Evolutionary conservation across 2,329 filamentous ascomycete genomes (phyloP).

Genomic region (Colletotrichum sp.): DNA sequence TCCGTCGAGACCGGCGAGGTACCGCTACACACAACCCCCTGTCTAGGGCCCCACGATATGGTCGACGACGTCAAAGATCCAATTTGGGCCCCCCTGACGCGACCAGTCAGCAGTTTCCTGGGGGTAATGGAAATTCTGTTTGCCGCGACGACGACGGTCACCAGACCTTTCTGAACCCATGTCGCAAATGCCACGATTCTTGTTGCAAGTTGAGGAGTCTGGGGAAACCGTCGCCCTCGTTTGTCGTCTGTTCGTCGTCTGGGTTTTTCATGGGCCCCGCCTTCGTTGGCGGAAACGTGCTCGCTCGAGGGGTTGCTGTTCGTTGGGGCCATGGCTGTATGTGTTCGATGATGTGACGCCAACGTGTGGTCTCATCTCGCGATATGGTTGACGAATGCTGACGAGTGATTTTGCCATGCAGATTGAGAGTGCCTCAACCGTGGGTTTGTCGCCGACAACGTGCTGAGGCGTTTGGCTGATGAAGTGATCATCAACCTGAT

Average conservation of each 20-base stretch:
- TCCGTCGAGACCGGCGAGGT: not conserved
- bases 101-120: slow-evolving; percentile 19
- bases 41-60: not conserved
- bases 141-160: slow-evolving; percentile 11
- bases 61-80: slow-evolving; percentile 13
- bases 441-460: not conserved
- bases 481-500: not conserved
- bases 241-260: not conserved
- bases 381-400: not conserved
- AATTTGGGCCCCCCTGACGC: not conserved
- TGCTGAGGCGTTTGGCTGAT: not conserved
- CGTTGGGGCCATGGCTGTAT: not conserved
- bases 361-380: not conserved
- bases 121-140: slow-evolving; percentile 19
- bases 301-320: not conserved
- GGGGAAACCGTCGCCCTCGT: not conserved
- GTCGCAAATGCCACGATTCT: slow-evolving; percentile 1
- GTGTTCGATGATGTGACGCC: not conserved
- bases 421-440: not conserved
- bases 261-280: not conserved
- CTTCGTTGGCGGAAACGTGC: not conserved
- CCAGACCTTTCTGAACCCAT: slow-evolving; percentile 1
- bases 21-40: not conserved
- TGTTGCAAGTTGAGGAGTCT: not conserved
- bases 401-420: not conserved